Conservation (phyloP, 306 rosid genomes). For the Neltuma alba region DNA sequence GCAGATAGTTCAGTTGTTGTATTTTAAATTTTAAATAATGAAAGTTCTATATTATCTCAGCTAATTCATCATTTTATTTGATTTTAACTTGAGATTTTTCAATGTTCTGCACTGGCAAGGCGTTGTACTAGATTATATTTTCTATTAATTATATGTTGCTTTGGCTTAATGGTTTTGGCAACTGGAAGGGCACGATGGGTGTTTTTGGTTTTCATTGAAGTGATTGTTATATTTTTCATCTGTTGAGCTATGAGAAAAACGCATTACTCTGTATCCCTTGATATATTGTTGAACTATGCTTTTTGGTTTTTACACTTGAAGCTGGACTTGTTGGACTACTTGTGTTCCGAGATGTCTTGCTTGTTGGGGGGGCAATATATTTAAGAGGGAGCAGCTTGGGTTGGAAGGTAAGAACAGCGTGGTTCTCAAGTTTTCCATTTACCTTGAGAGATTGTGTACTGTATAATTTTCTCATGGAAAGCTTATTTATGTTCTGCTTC, state of each 20-base stretch:
- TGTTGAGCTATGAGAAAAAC: not conserved
- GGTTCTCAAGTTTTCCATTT: constrained; percentile 15
- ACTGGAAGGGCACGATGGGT: not conserved
- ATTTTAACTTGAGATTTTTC: not conserved
- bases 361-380: constrained; percentile 80
- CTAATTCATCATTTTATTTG: not conserved
- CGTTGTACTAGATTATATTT: constrained; percentile 1
- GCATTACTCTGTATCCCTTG: not conserved
- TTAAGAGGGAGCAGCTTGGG: constrained; percentile 77
- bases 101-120: constrained; percentile 1
- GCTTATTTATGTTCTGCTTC: constrained; percentile 24
- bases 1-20: no score
- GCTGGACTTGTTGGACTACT: constrained; percentile 92
- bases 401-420: constrained; percentile 68
- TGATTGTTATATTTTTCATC: constrained; percentile 3
- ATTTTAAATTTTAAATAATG: no score
- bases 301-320: constrained; percentile 44
- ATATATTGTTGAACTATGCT: constrained; percentile 23
- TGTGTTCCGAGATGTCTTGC: constrained; percentile 82
- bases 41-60: not conserved
- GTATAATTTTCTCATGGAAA: constrained; percentile 15
- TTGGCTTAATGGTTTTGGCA: constrained; percentile 9
- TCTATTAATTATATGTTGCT: constrained; percentile 1
- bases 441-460: constrained; percentile 17
- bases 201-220: not conserved